These are phyloP conservation scores for Entomortierella chlamydospora DNA, from an alignment of 192 early-diverging fungal genomes.

Conservation along the genomic window DNA sequence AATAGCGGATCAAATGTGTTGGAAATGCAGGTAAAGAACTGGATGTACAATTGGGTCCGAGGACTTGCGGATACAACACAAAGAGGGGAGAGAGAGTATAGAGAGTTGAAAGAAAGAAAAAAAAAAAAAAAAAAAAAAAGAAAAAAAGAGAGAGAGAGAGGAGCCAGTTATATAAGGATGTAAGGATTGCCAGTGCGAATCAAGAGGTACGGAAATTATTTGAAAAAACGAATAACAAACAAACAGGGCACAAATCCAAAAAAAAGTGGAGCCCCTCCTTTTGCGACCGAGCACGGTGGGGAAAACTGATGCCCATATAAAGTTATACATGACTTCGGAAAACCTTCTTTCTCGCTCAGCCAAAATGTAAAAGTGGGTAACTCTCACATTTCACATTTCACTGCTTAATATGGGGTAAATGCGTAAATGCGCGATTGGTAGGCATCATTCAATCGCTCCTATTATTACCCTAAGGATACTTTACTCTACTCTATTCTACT, in stretches of 20 bases:
- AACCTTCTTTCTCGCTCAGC: background rate
- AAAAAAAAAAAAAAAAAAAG: background rate
- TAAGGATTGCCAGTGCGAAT: background rate
- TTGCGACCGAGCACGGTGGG: conserved; percentile 3
- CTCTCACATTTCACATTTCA: background rate
- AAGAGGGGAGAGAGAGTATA: background rate
- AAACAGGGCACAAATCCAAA: background rate
- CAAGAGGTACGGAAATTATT: background rate
- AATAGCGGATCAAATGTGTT: conserved; percentile 1
- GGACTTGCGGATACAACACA: background rate
- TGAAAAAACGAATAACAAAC: too few relatives aligned
- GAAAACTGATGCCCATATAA: background rate
- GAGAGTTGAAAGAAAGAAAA: conserved; percentile 9
- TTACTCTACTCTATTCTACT: too few relatives aligned
- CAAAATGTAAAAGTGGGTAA: conserved; percentile 1
- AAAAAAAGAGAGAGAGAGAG: background rate
- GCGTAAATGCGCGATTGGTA: too few relatives aligned
- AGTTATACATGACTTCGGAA: background rate
- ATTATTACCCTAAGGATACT: too few relatives aligned
- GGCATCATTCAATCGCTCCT: too few relatives aligned
- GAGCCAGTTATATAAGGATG: background rate
- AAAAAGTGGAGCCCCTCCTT: conserved; percentile 18
- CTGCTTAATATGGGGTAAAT: too few relatives aligned
- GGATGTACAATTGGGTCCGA: background rate
- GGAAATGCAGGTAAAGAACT: background rate